Evolutionary conservation across 345 rosid genomes (phyloP).

Genomic region (Bruguiera gymnorhiza): DNA sequence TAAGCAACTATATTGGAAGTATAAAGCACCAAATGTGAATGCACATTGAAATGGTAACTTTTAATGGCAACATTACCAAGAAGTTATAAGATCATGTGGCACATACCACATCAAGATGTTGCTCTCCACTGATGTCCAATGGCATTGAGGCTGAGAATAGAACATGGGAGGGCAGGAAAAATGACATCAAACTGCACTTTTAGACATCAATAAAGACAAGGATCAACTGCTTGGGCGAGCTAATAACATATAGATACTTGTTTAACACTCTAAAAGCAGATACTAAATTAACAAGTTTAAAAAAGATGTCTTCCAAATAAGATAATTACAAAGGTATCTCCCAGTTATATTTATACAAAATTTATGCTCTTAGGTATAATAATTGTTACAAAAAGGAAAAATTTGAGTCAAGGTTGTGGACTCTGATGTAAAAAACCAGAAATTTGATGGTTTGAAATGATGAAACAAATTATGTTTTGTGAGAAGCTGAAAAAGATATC

Average conservation of each 20-base stretch:
- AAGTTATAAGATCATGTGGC: conserved; percentile 5
- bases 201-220: conserved; percentile 2
- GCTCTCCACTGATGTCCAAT: conserved; percentile 98
- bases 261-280: too few species aligned
- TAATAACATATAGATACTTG: too few species aligned
- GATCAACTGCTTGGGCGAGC: background rate
- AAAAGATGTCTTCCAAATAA: too few species aligned
- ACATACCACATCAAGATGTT: conserved; percentile 93
- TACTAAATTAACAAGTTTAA: too few species aligned
- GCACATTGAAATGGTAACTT: background rate
- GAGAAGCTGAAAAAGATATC: too few species aligned
- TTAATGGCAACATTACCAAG: background rate
- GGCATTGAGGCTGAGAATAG: conserved; percentile 87
- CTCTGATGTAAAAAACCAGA: background rate
- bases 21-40: background rate
- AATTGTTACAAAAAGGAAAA: too few species aligned
- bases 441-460: background rate
- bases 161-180: conserved; percentile 90
- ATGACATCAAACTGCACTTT: conserved; percentile 79
- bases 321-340: too few species aligned
- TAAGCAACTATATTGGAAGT: background rate
- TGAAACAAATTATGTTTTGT: background rate
- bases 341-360: too few species aligned
- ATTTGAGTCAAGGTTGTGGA: too few species aligned
- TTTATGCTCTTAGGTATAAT: too few species aligned